These are phyloP conservation scores for Rubroboletus satanas DNA, from an alignment of 768 basidiomycete species.

Conservation along the genomic window DNA sequence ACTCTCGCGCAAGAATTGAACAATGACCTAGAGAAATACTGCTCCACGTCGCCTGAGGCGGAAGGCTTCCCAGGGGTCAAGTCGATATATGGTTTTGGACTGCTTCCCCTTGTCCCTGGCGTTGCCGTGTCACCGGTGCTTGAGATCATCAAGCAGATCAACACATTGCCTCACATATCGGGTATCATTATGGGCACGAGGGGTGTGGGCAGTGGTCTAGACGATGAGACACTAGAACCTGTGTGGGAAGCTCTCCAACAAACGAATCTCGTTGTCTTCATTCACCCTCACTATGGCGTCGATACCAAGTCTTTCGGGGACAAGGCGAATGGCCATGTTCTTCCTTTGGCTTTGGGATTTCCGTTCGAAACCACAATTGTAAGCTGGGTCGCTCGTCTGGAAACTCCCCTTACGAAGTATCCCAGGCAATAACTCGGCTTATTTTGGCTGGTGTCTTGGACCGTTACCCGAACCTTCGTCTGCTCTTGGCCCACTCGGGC, in stretches of 20 bases:
- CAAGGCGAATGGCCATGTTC: slow-evolving; percentile 79
- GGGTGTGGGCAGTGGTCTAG: slow-evolving; percentile 75
- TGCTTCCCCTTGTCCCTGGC: slow-evolving; percentile 76
- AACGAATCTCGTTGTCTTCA: slow-evolving; percentile 69
- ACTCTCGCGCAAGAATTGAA: slow-evolving; percentile 69
- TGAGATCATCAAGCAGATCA: slow-evolving; percentile 64
- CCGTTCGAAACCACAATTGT: slow-evolving; percentile 89
- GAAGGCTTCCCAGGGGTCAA: slow-evolving; percentile 39
- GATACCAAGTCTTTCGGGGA: slow-evolving; percentile 71
- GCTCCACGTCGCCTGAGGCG: slow-evolving; percentile 54
- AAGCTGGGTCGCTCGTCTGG: slow-evolving; percentile 27
- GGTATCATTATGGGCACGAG: slow-evolving; percentile 79
- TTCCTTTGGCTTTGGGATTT: slow-evolving; percentile 83
- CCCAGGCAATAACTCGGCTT: slow-evolving; percentile 66
- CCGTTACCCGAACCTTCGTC: slow-evolving; percentile 66
- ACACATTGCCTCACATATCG: slow-evolving; percentile 59
- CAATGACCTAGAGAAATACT: slow-evolving; percentile 73
- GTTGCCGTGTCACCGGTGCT: slow-evolving; percentile 54
- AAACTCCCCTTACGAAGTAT: slow-evolving; percentile 6
- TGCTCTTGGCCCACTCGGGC: slow-evolving; percentile 85
- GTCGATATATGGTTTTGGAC: slow-evolving; percentile 79
- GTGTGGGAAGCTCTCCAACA: slow-evolving; percentile 77
- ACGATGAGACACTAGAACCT: slow-evolving; percentile 73
- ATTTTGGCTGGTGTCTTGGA: slow-evolving; percentile 81
- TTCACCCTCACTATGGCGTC: slow-evolving; percentile 87